Percentiles rank a stretch among this genome's conserved stretches.
phyloP scores from a whole-genome alignment of 2,329 filamentous ascomycete species.

The Hymenoscyphus scutula region DNA sequence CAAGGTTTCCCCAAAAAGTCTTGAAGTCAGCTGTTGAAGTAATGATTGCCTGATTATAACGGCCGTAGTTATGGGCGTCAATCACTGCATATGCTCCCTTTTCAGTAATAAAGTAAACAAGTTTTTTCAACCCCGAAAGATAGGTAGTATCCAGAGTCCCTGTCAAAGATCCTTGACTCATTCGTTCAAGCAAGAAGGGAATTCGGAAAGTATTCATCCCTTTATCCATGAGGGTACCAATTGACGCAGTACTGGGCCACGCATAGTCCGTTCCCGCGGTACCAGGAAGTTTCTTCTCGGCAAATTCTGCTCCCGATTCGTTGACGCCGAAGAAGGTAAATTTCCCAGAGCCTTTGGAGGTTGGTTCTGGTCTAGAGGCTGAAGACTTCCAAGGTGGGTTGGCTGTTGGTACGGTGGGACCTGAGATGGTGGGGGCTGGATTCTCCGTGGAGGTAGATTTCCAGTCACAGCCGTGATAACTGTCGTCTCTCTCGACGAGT shows the following conservation, averaged over 20 bases:
- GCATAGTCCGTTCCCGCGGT: slow-evolving; percentile 51
- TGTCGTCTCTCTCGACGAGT: not conserved
- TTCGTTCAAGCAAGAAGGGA: slow-evolving; percentile 44
- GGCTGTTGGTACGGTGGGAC: not conserved
- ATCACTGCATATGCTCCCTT: slow-evolving; percentile 47
- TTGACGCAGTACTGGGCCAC: slow-evolving; percentile 44
- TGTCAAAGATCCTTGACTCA: slow-evolving; percentile 45
- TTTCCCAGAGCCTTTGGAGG: slow-evolving; percentile 8
- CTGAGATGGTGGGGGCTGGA: not conserved
- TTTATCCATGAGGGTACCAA: not conserved
- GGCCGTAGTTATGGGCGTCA: slow-evolving; percentile 50
- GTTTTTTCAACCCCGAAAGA: not conserved
- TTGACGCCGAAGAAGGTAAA: slow-evolving; percentile 24
- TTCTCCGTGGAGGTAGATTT: not conserved
- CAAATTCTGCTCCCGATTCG: slow-evolving; percentile 63
- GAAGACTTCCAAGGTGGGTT: not conserved
- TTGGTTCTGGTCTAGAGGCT: not conserved
- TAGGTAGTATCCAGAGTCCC: slow-evolving; percentile 39
- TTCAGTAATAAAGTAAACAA: not conserved
- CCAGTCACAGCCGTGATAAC: not conserved
- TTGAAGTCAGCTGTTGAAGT: slow-evolving; percentile 39
- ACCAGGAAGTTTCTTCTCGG: slow-evolving; percentile 52
- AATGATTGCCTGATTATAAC: slow-evolving; percentile 45
- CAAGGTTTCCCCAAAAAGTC: slow-evolving; percentile 43
- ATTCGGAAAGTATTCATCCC: slow-evolving; percentile 2